A percentile compares a stretch with the other conserved stretches of the same genome.
phyloP scores from a whole-genome alignment of 148 eudicot genomes.

The Chenopodium album region DNA sequence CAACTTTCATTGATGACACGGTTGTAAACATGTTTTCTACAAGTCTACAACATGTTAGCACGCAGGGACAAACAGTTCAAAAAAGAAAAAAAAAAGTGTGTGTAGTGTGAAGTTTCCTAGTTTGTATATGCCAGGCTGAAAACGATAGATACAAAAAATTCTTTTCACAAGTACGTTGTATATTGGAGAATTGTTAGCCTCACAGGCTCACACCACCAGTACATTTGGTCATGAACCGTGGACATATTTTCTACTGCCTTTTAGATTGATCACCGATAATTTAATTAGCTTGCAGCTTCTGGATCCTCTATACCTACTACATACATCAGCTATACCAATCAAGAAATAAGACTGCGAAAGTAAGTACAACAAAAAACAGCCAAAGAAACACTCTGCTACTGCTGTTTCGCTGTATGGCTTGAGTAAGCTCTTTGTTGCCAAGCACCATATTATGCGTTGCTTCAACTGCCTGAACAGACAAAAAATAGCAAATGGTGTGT shows the following conservation, averaged over 20 bases:
- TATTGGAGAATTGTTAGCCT: not conserved
- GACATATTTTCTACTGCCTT: not conserved
- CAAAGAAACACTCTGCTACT: constrained; percentile 89
- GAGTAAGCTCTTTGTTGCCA: constrained; percentile 82
- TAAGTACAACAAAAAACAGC: constrained; percentile 75
- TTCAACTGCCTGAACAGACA: constrained; percentile 65
- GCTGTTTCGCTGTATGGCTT: constrained; percentile 86
- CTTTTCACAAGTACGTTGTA: no score
- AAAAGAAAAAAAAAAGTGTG: no score
- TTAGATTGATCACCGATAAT: not conserved
- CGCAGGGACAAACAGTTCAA: no score
- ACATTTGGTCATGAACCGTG: not conserved
- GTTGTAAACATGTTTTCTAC: no score
- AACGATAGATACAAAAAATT: no score
- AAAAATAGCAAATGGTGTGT: not conserved
- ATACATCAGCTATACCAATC: constrained; percentile 80
- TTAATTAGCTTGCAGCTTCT: not conserved
- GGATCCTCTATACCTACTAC: constrained; percentile 5
- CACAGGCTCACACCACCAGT: not conserved
- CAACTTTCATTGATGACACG: no score
- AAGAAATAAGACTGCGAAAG: constrained; percentile 76
- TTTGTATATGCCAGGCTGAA: no score
- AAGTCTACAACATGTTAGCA: no score
- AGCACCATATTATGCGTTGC: constrained; percentile 86
- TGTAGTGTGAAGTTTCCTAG: no score